Evolutionary conservation across 2,329 filamentous ascomycete genomes (phyloP).

Genomic region (Fusarium pseudonygamai): DNA sequence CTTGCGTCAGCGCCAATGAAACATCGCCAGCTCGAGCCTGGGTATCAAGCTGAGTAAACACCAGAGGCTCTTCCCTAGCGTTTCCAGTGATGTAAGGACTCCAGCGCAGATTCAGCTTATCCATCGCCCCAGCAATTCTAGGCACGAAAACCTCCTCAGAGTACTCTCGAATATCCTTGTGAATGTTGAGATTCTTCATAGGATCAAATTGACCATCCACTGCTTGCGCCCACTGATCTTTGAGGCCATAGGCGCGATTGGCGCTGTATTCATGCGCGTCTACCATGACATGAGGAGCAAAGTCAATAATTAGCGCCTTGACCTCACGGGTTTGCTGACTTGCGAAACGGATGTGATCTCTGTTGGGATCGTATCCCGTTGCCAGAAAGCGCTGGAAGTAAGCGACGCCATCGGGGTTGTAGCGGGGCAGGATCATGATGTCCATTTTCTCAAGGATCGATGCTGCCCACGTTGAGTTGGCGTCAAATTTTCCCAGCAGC

Average conservation of each 20-base stretch:
- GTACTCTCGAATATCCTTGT: constrained; percentile 41
- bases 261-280: constrained; percentile 44
- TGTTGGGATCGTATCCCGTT: constrained; percentile 42
- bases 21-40: constrained; percentile 41
- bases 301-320: constrained; percentile 37
- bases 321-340: constrained; percentile 40
- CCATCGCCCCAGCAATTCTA: constrained; percentile 34
- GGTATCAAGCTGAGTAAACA: constrained; percentile 42
- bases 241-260: constrained; percentile 36
- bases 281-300: constrained; percentile 39
- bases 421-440: constrained; percentile 43
- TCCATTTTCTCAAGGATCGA: constrained; percentile 42
- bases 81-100: constrained; percentile 42
- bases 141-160: constrained; percentile 35
- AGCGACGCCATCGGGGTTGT: constrained; percentile 44
- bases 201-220: constrained; percentile 41
- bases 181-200: constrained; percentile 45
- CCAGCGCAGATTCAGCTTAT: constrained; percentile 37
- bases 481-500: constrained; percentile 42
- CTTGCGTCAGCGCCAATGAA: constrained; percentile 39
- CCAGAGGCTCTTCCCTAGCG: constrained; percentile 18
- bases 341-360: constrained; percentile 43
- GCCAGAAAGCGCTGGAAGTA: constrained; percentile 44
- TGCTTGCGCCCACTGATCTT: constrained; percentile 38
- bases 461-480: constrained; percentile 38